Evolutionary conservation across 495 filamentous ascomycete species (phyloP), one percentile per base, ranked within the genome.

Genomic region (Darksidea phi): DNA sequence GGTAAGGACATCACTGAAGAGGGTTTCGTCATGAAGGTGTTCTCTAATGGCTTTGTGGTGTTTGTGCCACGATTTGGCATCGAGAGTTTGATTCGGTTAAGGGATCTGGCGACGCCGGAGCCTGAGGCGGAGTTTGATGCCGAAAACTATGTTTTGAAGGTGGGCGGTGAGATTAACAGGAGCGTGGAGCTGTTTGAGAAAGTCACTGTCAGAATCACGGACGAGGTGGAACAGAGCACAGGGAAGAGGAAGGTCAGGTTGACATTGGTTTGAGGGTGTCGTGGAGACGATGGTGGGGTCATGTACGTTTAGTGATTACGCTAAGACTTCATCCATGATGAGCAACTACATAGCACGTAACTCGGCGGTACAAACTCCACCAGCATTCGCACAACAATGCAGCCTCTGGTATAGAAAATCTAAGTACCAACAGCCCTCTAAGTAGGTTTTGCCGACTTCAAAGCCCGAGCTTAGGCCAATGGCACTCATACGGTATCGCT

Each of bases 61-160:
- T 91, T 97, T 66, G 92, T 97, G 41, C 94, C 94, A 1, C 76
- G 90, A 13, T 98, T 98, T 71, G 95, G 94, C 13, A 93, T 98
- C 63, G 94, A 98, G 73, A 87, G 90, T 37, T 76, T 96, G 60
- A 92, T 98, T 56, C 81, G 91, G 34, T 73, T 96, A 67, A 79
- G 87, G 63, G 95, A 97, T 74, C 77, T 98, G 61, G 85, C 84
- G 23, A 82, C 86, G 0, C 80, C 84, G 20, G 88, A 91, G 41
- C 79, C 79, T 71, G 86, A 89, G 68, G 86, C 86, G 11, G 80
- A 77, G 20, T 97, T 89, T 68, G 91, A 96, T 75, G 84, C 82
- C 0, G 92, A 96, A 65, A 85, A 86, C 37, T 97, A 95, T 73
- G 80, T 80, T 38, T 78, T 98, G 12, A 80, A 69, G 52, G 76